Evolutionary conservation across 768 basidiomycete genomes (phyloP), one percentile per base, ranked within the genome.

Genomic region (Tricholoma hemisulphureum): DNA sequence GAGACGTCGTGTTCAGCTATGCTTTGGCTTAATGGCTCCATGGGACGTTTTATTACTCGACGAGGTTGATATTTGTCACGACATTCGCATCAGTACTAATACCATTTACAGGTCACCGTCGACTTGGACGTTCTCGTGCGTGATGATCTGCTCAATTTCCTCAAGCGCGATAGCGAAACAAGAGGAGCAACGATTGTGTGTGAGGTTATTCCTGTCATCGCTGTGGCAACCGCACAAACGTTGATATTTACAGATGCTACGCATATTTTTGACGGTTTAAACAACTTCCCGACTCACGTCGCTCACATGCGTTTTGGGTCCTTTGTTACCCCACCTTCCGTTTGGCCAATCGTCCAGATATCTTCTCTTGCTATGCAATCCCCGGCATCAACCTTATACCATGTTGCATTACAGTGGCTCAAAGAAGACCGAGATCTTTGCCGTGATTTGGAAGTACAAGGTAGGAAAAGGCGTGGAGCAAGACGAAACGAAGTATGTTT

Each of bases 51-150:
- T 99, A 1, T 78, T 99, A 2, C 82, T 99, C 16, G 96, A 99
- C 67, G 97, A 99, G 80, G 95, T 95, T 58, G 29, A 64, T 53
- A 31, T 29, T 6, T 48, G n/a, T n/a, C 9, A 6, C 37, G 57
- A 43, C 51, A 53, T 58, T 26, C 51, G 57, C 58, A 48, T 51
- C 48, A 21, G 26, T 53, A 20, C 52, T 58, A 28, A 50, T 55
- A 35, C 51, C 57, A 20, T 57, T 31, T 56, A 37, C 60, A 95
- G 92, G 93, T 96, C 55, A 98, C 96, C 1, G 96, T 98, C 18
- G 97, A 99, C 71, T 78, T 99, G 13, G 97, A 99, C 66, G 95
- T 98, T 14, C 83, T 98, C 37, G 97, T 99, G 43, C 87, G 97
- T 50, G 84, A 91, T 55, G 89, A 95, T 60, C 79, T 99, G n/a